Percentiles rank a stretch among this genome's conserved stretches.
Evolutionary conservation across 192 early-diverging fungal species (phyloP).

Genomic region (Mortierella antarctica): DNA sequence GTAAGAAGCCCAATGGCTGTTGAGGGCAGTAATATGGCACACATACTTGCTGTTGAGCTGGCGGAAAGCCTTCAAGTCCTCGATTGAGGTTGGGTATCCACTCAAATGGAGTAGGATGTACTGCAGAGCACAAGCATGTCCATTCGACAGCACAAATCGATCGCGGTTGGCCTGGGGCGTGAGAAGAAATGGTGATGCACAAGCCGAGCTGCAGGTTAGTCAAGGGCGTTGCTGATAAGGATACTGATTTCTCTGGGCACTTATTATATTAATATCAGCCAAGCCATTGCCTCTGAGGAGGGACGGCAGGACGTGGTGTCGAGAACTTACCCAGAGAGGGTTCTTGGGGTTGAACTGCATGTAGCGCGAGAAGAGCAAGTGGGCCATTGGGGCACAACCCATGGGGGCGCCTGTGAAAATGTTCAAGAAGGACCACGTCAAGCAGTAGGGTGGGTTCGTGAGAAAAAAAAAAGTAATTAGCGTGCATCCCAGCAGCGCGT

Average conservation of each 20-base stretch:
- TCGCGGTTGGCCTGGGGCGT: slow-evolving; percentile 84
- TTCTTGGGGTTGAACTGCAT: slow-evolving; percentile 88
- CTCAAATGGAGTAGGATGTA: slow-evolving; percentile 91
- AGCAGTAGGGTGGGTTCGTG: neutral
- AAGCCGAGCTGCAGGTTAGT: too few relatives aligned
- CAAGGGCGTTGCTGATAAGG: slow-evolving; percentile 4
- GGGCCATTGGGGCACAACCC: slow-evolving; percentile 96
- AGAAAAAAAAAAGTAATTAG: slow-evolving; percentile 10
- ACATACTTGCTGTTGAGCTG: slow-evolving; percentile 79
- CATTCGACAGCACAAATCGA: slow-evolving; percentile 98
- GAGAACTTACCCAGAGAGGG: slow-evolving; percentile 81
- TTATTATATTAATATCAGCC: neutral
- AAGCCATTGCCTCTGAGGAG: neutral
- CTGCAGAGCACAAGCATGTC: slow-evolving; percentile 95
- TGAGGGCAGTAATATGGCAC: too few relatives aligned
- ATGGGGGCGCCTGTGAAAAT: slow-evolving; percentile 85
- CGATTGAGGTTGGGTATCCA: slow-evolving; percentile 88
- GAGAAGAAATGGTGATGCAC: neutral
- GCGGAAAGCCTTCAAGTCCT: slow-evolving; percentile 93
- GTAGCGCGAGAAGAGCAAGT: slow-evolving; percentile 87
- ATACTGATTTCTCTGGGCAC: too few relatives aligned
- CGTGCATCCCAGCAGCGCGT: too few relatives aligned
- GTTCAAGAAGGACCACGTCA: neutral
- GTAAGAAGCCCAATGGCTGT: too few relatives aligned
- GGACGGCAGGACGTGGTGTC: neutral